A percentile compares a stretch with the other conserved stretches of the same genome.
phyloP scores from a whole-genome alignment of 164 flowering plant genomes.

The Macadamia tetraphylla region DNA sequence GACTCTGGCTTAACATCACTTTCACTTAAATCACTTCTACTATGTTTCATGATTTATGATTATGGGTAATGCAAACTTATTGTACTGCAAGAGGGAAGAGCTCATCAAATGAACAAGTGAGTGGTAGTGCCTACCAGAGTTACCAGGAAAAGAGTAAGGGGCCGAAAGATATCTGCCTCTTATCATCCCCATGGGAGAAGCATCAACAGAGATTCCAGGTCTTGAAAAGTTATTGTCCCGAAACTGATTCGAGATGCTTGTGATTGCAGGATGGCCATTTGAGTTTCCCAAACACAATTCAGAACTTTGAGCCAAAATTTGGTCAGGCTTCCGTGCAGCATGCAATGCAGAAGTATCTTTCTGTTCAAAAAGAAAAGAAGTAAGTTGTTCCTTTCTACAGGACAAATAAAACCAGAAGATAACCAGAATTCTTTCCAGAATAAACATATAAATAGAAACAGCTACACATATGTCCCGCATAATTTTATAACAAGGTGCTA shows the following conservation, averaged over 20 bases:
- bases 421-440: too few relatives aligned
- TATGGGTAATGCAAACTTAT: too few relatives aligned
- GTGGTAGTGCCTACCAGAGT: conserved; percentile 40
- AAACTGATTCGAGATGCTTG: conserved; percentile 27
- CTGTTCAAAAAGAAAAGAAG: conserved; percentile 24
- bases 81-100: too few relatives aligned
- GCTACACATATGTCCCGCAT: too few relatives aligned
- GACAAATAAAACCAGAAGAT: too few relatives aligned
- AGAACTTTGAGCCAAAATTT: conserved; percentile 34
- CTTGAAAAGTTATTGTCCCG: conserved; percentile 24
- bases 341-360: conserved; percentile 10
- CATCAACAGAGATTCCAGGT: conserved; percentile 25
- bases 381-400: not conserved
- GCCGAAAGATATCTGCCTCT: conserved; percentile 35
- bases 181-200: conserved; percentile 29
- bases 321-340: conserved; percentile 30
- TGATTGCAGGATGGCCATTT: conserved; percentile 26
- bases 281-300: conserved; percentile 27
- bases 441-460: too few relatives aligned
- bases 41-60: too few relatives aligned
- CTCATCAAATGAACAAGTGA: not conserved
- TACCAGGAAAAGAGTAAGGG: conserved; percentile 39
- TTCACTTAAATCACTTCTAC: too few relatives aligned
- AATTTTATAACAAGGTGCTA: too few relatives aligned
- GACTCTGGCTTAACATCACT: too few relatives aligned